These are phyloP conservation scores for Gamsiella multidivaricata DNA, from an alignment of 192 early-diverging fungal genomes.

Conservation along the genomic window DNA sequence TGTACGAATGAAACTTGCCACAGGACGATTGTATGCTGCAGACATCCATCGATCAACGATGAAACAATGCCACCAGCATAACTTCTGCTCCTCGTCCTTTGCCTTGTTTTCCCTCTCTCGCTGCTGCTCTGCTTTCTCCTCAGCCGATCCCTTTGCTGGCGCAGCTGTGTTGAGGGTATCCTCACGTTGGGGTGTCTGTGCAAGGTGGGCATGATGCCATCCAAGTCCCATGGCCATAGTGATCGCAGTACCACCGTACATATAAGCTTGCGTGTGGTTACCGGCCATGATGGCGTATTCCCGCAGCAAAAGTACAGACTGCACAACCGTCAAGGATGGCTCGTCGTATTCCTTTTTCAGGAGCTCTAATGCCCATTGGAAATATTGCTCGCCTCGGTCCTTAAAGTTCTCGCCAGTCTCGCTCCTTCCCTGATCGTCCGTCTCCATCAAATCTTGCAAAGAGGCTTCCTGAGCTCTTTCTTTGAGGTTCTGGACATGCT, in stretches of 20 bases:
- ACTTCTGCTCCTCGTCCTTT: conserved; percentile 36
- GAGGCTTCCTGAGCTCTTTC: conserved; percentile 13
- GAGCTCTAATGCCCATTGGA: conserved; percentile 41
- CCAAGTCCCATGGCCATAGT: conserved; percentile 52
- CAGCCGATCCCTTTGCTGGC: background rate
- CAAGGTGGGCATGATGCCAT: conserved; percentile 28
- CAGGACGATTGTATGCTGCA: conserved; percentile 29
- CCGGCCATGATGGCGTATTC: conserved; percentile 53
- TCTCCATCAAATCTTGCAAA: conserved; percentile 29
- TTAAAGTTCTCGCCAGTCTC: conserved; percentile 7
- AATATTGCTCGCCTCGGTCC: conserved; percentile 49
- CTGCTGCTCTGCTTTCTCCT: background rate
- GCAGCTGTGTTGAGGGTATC: background rate
- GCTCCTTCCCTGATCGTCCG: conserved; percentile 15
- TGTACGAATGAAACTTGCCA: conserved; percentile 10
- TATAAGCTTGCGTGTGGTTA: conserved; percentile 44
- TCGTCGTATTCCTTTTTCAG: conserved; percentile 37
- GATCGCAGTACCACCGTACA: conserved; percentile 46
- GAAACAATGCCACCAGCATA: conserved; percentile 57
- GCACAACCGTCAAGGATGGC: conserved; percentile 38
- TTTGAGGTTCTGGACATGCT: background rate
- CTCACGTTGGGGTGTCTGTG: background rate
- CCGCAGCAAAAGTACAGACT: conserved; percentile 38
- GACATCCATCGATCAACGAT: conserved; percentile 55
- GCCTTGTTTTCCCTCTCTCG: conserved; percentile 21